A percentile compares a stretch with the other conserved stretches of the same genome.
Evolutionary conservation across 495 filamentous ascomycete species (phyloP).

Genomic region (Copromyces sp.): DNA sequence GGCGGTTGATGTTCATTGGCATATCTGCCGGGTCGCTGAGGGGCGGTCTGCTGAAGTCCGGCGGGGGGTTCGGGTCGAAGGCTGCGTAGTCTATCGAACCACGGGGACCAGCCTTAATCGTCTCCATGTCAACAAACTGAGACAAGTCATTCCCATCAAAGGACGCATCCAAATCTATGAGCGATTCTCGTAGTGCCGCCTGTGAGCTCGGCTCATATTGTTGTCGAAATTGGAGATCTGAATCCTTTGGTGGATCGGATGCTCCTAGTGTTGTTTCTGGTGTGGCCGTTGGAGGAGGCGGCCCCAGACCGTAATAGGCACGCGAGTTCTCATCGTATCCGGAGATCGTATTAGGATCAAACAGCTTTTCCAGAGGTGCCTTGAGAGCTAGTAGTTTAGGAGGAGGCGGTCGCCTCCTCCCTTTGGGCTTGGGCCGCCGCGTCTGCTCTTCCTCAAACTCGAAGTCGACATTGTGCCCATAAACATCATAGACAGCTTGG

Average conservation of each 20-base stretch:
- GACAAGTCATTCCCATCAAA: slow-evolving; percentile 39
- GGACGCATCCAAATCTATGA: slow-evolving; percentile 48
- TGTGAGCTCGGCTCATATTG: slow-evolving; percentile 36
- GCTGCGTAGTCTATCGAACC: slow-evolving; percentile 32
- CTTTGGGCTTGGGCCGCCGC: slow-evolving; percentile 29
- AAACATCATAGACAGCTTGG: slow-evolving; percentile 41
- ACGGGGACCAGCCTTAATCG: slow-evolving; percentile 41
- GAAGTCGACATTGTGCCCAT: slow-evolving; percentile 39
- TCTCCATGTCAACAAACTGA: slow-evolving; percentile 48
- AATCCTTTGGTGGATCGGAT: slow-evolving; percentile 12
- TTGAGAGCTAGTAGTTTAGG: slow-evolving; percentile 38
- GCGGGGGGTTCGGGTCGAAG: slow-evolving; percentile 23
- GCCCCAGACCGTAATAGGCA: slow-evolving; percentile 34
- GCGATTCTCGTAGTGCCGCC: slow-evolving; percentile 39
- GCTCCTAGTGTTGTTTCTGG: background rate
- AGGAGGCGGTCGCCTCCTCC: slow-evolving; percentile 37
- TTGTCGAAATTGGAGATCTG: slow-evolving; percentile 42
- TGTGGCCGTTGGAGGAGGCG: slow-evolving; percentile 20
- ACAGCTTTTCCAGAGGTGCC: slow-evolving; percentile 45
- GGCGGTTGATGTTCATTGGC: slow-evolving; percentile 32
- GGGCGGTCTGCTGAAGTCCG: slow-evolving; percentile 37
- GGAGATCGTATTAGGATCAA: slow-evolving; percentile 47
- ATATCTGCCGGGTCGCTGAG: slow-evolving; percentile 39
- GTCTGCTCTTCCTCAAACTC: slow-evolving; percentile 35
- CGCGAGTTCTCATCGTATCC: slow-evolving; percentile 47